phyloP scores from a whole-genome alignment of 1,139 yeast species.

The Lodderomyces metapsilosis region DNA sequence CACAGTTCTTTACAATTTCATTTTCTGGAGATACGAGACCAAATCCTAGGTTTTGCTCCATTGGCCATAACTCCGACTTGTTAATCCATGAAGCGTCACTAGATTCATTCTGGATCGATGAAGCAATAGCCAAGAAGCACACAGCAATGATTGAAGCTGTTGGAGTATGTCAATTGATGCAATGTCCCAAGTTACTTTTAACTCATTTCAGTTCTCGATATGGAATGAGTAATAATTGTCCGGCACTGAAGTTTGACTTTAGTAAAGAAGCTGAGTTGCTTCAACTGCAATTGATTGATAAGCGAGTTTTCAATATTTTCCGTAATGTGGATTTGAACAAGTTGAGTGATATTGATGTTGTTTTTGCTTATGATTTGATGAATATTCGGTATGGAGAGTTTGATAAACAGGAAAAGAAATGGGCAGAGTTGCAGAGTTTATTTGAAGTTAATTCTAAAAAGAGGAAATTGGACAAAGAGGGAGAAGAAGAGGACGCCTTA shows the following conservation, averaged over 20 bases:
- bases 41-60: slow-evolving; percentile 52
- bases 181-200: slow-evolving; percentile 65
- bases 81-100: slow-evolving; percentile 92
- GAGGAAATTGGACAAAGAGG: slow-evolving; percentile 6
- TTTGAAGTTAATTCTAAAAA: slow-evolving; percentile 9
- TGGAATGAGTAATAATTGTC: slow-evolving; percentile 59
- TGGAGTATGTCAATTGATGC: slow-evolving; percentile 66
- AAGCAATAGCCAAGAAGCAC: slow-evolving; percentile 81
- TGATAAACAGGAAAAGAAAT: slow-evolving; percentile 12
- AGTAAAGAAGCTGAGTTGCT: neutral
- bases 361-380: slow-evolving; percentile 46
- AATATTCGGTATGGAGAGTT: slow-evolving; percentile 23
- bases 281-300: neutral
- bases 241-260: slow-evolving; percentile 21
- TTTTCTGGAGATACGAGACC: slow-evolving; percentile 98
- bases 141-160: slow-evolving; percentile 92
- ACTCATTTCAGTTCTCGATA: slow-evolving; percentile 95
- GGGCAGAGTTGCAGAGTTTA: slow-evolving; percentile 10
- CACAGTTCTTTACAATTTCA: slow-evolving; percentile 60
- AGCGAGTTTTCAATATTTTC: slow-evolving; percentile 3
- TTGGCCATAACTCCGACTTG: slow-evolving; percentile 71
- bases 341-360: slow-evolving; percentile 30
- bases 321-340: neutral
- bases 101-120: slow-evolving; percentile 75
- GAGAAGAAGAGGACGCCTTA: slow-evolving; percentile 23